Base-by-base conservation (phyloP, 495 filamentous ascomycete genomes). In the Podospora sp. region DNA sequence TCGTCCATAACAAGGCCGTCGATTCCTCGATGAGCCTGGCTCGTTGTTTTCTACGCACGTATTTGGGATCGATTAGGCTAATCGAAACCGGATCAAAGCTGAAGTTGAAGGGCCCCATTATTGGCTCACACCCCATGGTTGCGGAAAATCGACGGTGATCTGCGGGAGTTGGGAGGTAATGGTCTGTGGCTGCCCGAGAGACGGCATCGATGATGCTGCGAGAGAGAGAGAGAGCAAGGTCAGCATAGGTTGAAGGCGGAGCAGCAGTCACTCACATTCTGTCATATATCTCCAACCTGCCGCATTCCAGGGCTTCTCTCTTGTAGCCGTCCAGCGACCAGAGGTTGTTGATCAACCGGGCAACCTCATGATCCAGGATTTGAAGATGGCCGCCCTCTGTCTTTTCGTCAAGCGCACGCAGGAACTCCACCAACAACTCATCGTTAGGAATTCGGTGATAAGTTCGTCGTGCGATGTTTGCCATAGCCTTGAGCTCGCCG, bases 71-170 rank as follows among this genome's bases (percentile, higher is more conserved):
- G 40, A 65, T 16, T 6, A 66, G 20, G 53, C 49, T 52, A 24
- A 70, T 11, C 7, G 68, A 64, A 21, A 70, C 9, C 0, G 65
- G 11, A 1, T 60, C 60, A 20, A 61, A 52, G 18, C 55, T 55
- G 22, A 70, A 66, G 40, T 60, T 55, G 27, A 64, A 70, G 12
- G 55, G 60, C 2, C 61, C 64, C 18, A n/a, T n/a, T n/a, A 12
- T 27, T 21, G 14, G 18, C 16, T 7, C 40, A 20, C 21, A 14
- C 25, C 29, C 25, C n/a, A n/a, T 46, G 26, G 29, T 51, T 9
- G 40, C n/a, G 22, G 9, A 40, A 35, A 64, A 67, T 5, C 64
- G 59, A 25, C 65, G 64, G 68, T 67, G 52, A 61, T 70, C 68
- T 4, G 22, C 53, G 6, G 40, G 12, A 20, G 68, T 65, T 0